Evolutionary conservation across 2,329 filamentous ascomycete genomes (phyloP).

Genomic region (Cyphellophora europaea): DNA sequence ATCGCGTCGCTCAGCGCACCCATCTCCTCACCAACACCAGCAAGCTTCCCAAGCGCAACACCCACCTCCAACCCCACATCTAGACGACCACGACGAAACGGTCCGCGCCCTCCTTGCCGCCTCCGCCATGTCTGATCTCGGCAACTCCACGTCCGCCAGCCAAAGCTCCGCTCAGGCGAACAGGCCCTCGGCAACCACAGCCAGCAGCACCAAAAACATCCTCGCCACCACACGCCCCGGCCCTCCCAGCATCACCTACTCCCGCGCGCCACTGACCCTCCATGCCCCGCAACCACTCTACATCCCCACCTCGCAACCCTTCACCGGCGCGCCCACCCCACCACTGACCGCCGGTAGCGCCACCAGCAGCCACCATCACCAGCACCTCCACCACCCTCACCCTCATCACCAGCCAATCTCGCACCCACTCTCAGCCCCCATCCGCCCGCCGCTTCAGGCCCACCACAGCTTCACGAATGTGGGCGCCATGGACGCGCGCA

Average conservation of each 20-base stretch:
- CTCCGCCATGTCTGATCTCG: constrained; percentile 1
- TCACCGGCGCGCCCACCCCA: constrained; percentile 6
- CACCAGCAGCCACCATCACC: not conserved
- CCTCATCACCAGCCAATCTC: constrained; percentile 1
- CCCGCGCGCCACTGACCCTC: not conserved
- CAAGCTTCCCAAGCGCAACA: constrained; percentile 1
- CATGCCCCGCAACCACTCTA: not conserved
- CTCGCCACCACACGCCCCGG: not conserved
- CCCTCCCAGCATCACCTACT: not conserved
- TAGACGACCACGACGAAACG: not conserved
- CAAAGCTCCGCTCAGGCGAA: not conserved
- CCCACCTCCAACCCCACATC: constrained; percentile 1
- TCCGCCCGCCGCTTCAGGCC: constrained; percentile 3
- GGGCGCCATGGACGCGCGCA: not conserved
- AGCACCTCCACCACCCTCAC: not conserved
- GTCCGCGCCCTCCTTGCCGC: not conserved
- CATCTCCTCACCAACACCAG: constrained; percentile 1
- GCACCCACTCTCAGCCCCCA: constrained; percentile 1
- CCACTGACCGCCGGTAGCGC: not conserved
- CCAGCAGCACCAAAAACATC: not conserved
- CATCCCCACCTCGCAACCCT: not conserved
- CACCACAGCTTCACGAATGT: constrained; percentile 8
- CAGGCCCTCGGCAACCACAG: not conserved
- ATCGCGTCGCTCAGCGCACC: not conserved
- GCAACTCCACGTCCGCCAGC: constrained; percentile 1